Evolutionary conservation across 2,329 filamentous ascomycete species (phyloP).

Genomic region (Scytalidium lignicola): DNA sequence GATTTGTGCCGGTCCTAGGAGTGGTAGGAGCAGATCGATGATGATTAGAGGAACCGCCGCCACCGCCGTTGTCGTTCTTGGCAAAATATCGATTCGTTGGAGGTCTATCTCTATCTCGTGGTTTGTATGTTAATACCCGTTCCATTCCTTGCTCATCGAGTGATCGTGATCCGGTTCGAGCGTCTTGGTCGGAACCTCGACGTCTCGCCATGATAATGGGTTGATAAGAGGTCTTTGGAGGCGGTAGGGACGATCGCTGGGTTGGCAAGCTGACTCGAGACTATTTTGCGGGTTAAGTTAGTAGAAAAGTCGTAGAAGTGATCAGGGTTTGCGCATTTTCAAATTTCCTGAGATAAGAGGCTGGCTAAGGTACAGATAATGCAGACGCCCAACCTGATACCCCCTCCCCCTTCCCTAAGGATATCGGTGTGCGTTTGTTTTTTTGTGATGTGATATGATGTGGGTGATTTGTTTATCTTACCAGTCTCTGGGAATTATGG

Average conservation of each 20-base stretch:
- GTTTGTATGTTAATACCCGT: constrained; percentile 22
- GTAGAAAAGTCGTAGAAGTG: neutral
- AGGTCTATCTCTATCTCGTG: constrained; percentile 16
- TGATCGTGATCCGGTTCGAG: constrained; percentile 10
- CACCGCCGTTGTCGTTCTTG: constrained; percentile 17
- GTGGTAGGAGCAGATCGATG: constrained; percentile 23
- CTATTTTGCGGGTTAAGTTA: constrained; percentile 9
- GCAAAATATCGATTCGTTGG: constrained; percentile 4
- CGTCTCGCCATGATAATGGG: constrained; percentile 15
- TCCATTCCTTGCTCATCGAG: constrained; percentile 20
- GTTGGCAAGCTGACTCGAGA: constrained; percentile 14
- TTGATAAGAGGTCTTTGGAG: constrained; percentile 12
- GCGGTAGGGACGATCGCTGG: constrained; percentile 22
- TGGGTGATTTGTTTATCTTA: neutral
- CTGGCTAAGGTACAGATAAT: too few relatives aligned
- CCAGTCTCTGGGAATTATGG: neutral
- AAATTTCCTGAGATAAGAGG: too few relatives aligned
- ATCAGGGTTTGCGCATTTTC: too few relatives aligned
- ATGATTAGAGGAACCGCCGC: constrained; percentile 7
- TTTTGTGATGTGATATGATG: too few relatives aligned
- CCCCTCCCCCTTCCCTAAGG: too few relatives aligned
- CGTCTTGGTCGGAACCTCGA: constrained; percentile 23
- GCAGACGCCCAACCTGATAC: too few relatives aligned
- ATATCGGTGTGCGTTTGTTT: too few relatives aligned
- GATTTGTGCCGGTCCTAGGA: constrained; percentile 15